Base-by-base conservation (phyloP, 2,329 filamentous ascomycete species). In the Colletotrichum chlorophyti region DNA sequence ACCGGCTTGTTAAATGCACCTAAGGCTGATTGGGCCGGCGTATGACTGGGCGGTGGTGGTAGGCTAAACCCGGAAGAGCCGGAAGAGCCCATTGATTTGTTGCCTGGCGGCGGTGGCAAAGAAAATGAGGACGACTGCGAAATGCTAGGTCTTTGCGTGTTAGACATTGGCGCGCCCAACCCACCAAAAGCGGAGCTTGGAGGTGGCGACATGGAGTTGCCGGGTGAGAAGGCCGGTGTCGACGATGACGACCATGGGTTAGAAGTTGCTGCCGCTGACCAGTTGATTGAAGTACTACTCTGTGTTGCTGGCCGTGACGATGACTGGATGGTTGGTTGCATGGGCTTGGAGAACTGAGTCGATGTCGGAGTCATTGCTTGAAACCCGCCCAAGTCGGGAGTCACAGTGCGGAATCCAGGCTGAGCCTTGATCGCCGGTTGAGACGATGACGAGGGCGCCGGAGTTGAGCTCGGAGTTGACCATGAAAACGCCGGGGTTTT, bases 341-440 rank as follows among this genome's bases (percentile, higher is more conserved):
- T 70, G 0, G 86, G 85, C 60, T 87, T 79, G 2, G 85, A 87
- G 67, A 81, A 88, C 69, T 89, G 86, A 2, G 86, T 88, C 12
- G 81, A 76, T 4, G 82, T 80, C 0, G 86, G 86, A 2, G 80
- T 79, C 60, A 89, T 76, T 15, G 82, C 67, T 43, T 81, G 78
- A 63, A 88, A 85, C 14, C 77, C 74, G 15, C 73, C 75, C 1
- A 88, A 74, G 60, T 88, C 85, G 0, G 85, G 84, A 1, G 83
- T 86, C 24, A 87, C 81, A 0, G 83, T 85, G 42, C 85, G 74
- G 69, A 81, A 86, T 15, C 76, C 64, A 37, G 76, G 66, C 41
- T 75, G 72, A 52, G 79, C 73, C 54, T 75, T 76, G 42, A 74
- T 66, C 5, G 69, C 68, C 10, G 74, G 65, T 34, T 74, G 73